phyloP scores from a whole-genome alignment of 495 filamentous ascomycete species.

The Aspergillus funiculosus region DNA sequence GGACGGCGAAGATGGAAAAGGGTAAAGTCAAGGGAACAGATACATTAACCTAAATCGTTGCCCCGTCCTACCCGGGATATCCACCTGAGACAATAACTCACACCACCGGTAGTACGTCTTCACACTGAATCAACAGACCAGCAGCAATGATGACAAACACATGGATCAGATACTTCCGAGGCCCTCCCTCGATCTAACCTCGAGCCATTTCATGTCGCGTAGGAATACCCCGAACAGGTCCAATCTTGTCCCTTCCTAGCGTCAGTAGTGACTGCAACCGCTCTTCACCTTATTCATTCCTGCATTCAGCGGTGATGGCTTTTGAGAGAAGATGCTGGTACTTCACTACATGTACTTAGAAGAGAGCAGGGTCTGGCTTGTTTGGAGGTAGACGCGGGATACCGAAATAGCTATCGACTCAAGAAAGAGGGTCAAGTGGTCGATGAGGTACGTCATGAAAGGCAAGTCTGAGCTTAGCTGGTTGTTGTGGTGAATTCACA shows the following conservation, averaged over 20 bases:
- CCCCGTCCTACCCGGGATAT: neutral
- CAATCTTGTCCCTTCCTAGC: neutral
- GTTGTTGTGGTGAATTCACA: neutral
- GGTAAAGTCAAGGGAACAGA: conserved; percentile 69
- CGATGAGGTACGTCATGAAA: conserved; percentile 36
- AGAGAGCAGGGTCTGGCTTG: neutral
- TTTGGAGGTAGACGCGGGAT: neutral
- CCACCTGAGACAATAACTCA: neutral
- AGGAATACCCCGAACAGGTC: neutral
- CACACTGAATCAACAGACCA: neutral
- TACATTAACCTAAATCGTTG: conserved; percentile 30
- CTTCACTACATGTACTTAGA: conserved; percentile 2
- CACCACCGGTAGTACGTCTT: neutral
- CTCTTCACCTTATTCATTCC: conserved; percentile 13
- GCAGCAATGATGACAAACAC: conserved; percentile 45
- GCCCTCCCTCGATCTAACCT: conserved; percentile 14
- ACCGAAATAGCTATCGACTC: too few relatives aligned
- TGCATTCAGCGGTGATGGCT: conserved; percentile 7
- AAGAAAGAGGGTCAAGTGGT: conserved; percentile 10
- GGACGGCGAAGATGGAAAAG: conserved; percentile 79
- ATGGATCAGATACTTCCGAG: conserved; percentile 51
- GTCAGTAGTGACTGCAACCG: conserved; percentile 22
- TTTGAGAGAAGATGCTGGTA: conserved; percentile 4
- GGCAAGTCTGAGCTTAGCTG: conserved; percentile 48
- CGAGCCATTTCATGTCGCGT: conserved; percentile 5